These are phyloP conservation scores for Antarctomyces pellizariae DNA, from an alignment of 495 filamentous ascomycete genomes.

Conservation along the genomic window DNA sequence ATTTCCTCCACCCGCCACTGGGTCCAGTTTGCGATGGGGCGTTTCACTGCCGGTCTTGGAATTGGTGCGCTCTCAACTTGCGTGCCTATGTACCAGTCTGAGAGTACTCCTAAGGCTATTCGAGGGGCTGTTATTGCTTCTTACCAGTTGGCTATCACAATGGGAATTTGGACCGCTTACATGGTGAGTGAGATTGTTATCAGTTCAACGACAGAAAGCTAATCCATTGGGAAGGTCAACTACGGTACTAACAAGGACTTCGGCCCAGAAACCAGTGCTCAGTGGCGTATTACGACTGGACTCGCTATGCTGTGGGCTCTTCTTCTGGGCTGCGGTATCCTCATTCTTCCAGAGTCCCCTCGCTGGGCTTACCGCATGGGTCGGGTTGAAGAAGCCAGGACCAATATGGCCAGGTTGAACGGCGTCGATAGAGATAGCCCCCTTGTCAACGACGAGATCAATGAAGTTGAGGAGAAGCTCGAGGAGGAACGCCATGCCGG, in stretches of 20 bases:
- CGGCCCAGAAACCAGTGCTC: slow-evolving; percentile 18
- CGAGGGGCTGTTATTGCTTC: slow-evolving; percentile 60
- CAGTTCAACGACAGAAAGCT: slow-evolving; percentile 4
- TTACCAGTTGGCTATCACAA: slow-evolving; percentile 67
- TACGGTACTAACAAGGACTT: slow-evolving; percentile 35
- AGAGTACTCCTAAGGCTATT: slow-evolving; percentile 60
- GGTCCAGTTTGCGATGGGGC: slow-evolving; percentile 29
- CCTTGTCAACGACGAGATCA: slow-evolving; percentile 42
- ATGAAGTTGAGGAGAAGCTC: slow-evolving; percentile 47
- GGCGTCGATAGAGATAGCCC: slow-evolving; percentile 40
- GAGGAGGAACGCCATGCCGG: too few relatives aligned
- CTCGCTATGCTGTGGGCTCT: slow-evolving; percentile 56
- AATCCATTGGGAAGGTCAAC: slow-evolving; percentile 35
- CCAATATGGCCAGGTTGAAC: slow-evolving; percentile 45
- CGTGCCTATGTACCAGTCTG: slow-evolving; percentile 66
- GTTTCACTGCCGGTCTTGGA: slow-evolving; percentile 31
- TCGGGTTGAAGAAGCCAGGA: slow-evolving; percentile 37
- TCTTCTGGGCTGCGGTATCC: slow-evolving; percentile 43
- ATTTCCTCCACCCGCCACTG: slow-evolving; percentile 26
- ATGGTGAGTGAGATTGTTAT: slow-evolving; percentile 6
- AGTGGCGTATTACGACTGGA: slow-evolving; percentile 63
- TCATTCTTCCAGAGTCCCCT: slow-evolving; percentile 52
- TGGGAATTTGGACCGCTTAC: slow-evolving; percentile 36
- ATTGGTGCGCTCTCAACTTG: slow-evolving; percentile 30
- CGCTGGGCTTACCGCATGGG: slow-evolving; percentile 44